Conservation (phyloP, 2,329 filamentous ascomycete genomes). For the Myriosclerotinia scirpicola region DNA sequence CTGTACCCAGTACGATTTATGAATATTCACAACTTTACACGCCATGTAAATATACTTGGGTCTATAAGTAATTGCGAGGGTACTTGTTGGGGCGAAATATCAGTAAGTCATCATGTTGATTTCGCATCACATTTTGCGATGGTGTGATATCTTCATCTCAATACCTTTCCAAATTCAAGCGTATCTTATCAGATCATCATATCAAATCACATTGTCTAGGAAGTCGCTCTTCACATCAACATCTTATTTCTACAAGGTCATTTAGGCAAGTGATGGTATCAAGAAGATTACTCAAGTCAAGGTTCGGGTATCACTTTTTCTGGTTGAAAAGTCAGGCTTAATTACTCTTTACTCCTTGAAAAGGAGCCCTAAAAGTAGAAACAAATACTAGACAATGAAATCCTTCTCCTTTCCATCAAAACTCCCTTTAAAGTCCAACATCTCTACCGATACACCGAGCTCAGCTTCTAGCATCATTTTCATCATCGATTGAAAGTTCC, state of each 20-base stretch:
- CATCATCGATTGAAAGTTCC: not conserved
- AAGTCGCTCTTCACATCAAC: not conserved
- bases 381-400: not conserved
- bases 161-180: not conserved
- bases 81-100: too few species aligned
- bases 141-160: not conserved
- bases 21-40: not conserved
- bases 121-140: not conserved
- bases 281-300: not conserved
- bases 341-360: not conserved
- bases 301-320: not conserved
- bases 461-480: too few species aligned
- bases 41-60: not conserved
- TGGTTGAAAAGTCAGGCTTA: slow-evolving; percentile 5
- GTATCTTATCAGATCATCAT: not conserved
- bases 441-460: too few species aligned
- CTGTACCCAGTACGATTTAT: not conserved
- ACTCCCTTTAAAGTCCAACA: not conserved
- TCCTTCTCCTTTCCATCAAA: not conserved
- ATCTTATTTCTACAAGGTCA: not conserved
- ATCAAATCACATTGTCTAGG: not conserved
- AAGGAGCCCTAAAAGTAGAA: not conserved
- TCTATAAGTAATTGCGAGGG: not conserved
- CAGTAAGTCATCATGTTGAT: too few species aligned
- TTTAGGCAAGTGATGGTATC: not conserved